Conservation (phyloP, 192 early-diverging fungal species). For the Dissophora ornata region DNA sequence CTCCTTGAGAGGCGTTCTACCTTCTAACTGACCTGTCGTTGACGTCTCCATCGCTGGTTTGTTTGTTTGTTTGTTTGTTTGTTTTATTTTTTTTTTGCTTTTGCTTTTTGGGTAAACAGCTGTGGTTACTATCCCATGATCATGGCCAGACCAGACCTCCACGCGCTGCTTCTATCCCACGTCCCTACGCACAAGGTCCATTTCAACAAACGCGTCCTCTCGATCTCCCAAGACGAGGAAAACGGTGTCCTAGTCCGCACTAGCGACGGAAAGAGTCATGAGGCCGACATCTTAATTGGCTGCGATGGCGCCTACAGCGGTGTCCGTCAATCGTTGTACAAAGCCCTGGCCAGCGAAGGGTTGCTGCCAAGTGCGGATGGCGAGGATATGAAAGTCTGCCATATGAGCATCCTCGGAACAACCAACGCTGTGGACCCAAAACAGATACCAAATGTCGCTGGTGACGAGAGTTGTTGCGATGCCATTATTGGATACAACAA, state of each 20-base stretch:
- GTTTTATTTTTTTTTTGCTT: no score
- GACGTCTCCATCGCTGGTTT: no score
- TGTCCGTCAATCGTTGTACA: conserved; percentile 20
- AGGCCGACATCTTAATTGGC: conserved; percentile 20
- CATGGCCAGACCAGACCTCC: conserved; percentile 10
- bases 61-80: background rate
- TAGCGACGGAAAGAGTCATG: conserved; percentile 9
- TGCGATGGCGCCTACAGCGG: conserved; percentile 24
- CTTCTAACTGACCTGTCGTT: no score
- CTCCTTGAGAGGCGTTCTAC: no score
- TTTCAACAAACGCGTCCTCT: conserved; percentile 10
- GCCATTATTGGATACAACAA: conserved; percentile 4
- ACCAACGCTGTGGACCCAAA: conserved; percentile 7
- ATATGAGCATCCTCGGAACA: conserved; percentile 21
- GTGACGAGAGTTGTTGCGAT: background rate
- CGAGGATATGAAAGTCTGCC: conserved; percentile 5
- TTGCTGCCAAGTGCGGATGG: conserved; percentile 11
- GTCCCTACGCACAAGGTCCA: conserved; percentile 15
- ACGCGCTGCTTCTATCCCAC: background rate
- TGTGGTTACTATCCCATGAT: background rate
- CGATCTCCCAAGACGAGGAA: background rate
- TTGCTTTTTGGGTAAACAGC: no score
- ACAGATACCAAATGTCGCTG: background rate
- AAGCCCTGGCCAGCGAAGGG: conserved; percentile 1
- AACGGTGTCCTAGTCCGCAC: conserved; percentile 14